Base-by-base conservation (phyloP, 1,139 yeast genomes). In the Debaryomyces coudertii region DNA sequence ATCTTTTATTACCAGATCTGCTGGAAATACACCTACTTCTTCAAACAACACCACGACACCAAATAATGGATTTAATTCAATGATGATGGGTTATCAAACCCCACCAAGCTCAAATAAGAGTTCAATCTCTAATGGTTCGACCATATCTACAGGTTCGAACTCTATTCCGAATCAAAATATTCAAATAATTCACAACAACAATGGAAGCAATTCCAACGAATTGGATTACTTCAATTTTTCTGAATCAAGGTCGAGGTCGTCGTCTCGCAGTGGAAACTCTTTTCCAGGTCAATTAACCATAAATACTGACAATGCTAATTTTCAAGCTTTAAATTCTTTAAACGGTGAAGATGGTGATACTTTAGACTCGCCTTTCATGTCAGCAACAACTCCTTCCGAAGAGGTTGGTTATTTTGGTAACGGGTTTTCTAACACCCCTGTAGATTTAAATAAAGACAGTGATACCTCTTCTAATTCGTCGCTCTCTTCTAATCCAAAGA, bases 81-180 rank as follows among this genome's bases (percentile, higher is more conserved):
- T 70, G 73, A 68, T 70, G 73, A 61, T 67, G 65, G 77, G 73
- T 46, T 71, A 69, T 49, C 76, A 71, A 48, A 73, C 78, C 0
- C 79, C 79, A 1, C 77, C 77, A n/a, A 53, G 60, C 22, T 68
- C 75, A 2, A 62, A 62, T 42, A 73, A 71, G 53, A 64, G 69
- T 23, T 68, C 76, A 6, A 47, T 66, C 30, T 64, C 68, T 11
- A 57, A 61, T 1, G 37, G 47, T 16, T 36, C 52, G n/a, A 16
- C 47, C 31, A n/a, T 20, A n/a, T 62, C 66, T 15, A 56, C 62
- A 1, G 40, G 47, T 16, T 36, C 53, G 8, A 24, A 42, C 24
- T 30, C 52, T 40, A 45, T 53, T 40, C 43, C 54, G n/a, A 7
- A 12, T 12, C 44, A 43, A 16, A 55, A 52, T 33, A 47, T 57